Evolutionary conservation across 2,329 filamentous ascomycete species (phyloP), one percentile per base, ranked within the genome.

Genomic region (Pyrenophora tritici-repentis): DNA sequence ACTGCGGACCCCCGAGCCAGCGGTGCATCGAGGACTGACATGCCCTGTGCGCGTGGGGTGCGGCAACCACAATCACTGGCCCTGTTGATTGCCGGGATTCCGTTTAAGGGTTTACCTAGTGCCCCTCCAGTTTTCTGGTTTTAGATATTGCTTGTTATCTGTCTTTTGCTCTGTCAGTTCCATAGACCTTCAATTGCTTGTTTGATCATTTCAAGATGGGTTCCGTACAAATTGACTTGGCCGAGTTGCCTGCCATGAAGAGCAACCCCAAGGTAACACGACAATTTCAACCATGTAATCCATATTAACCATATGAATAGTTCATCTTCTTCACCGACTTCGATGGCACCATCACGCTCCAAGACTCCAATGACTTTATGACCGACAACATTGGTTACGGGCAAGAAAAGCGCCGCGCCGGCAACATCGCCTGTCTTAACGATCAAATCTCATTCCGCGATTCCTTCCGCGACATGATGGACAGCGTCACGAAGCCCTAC

Each of bases 241-340:
- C 68, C 34, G 71, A 75, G 31, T 72, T 81, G 41, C 73, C 73
- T 41, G 76, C 77, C 38, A 74, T 81, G 76, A 73, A 76, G 58
- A 73, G 71, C 50, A 86, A 88, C 72, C 92, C 92, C 43, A 89
- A 71, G 60, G 69, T 71, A 51, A 9, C 22, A 3, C 34, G 9
- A 5, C 13, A 8, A 9, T 33, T 33, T 13, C 17, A 14, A 22
- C 12, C 6, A 7, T 53, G 47, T 40, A 48, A 55, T 54, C 13
- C 34, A 8, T 47, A 42, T 58, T 66, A 41, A 70, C 56, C 42
- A 29, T 16, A 14, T 18, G 10, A 35, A 13, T 26, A 91, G 77
- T 89, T 90, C 79, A 92, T 99, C 80, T 97, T 99, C 83, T 97
- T 97, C 81, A 96, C 92, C 63, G 94, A 99, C 78, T 97, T 97